phyloP scores from a whole-genome alignment of 345 rosid genomes.

The Boechera stricta region DNA sequence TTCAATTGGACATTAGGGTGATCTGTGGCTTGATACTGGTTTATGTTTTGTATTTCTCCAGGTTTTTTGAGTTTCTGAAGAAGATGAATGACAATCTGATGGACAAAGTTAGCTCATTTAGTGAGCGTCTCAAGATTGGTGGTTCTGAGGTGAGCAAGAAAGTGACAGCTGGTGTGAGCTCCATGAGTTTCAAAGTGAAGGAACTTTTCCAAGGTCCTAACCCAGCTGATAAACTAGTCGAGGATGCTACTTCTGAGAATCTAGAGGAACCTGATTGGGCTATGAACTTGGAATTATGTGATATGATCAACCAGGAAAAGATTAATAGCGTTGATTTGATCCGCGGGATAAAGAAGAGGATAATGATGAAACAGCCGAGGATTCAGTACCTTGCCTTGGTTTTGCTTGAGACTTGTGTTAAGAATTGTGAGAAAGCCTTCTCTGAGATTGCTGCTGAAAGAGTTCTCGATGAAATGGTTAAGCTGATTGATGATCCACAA shows the following conservation, averaged over 20 bases:
- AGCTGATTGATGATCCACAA: slow-evolving; percentile 91
- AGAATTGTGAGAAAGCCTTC: slow-evolving; percentile 95
- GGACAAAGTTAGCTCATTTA: slow-evolving; percentile 86
- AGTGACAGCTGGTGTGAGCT: slow-evolving; percentile 82
- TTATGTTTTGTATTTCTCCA: slow-evolving; percentile 4
- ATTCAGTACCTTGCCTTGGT: slow-evolving; percentile 85
- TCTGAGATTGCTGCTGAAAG: slow-evolving; percentile 96
- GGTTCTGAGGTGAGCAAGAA: slow-evolving; percentile 81
- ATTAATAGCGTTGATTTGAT: slow-evolving; percentile 79
- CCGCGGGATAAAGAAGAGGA: slow-evolving; percentile 81
- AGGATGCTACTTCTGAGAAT: slow-evolving; percentile 82
- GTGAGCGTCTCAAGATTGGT: slow-evolving; percentile 90
- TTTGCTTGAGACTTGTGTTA: slow-evolving; percentile 84
- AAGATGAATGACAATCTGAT: slow-evolving; percentile 84
- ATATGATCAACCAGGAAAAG: slow-evolving; percentile 86
- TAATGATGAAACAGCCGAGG: slow-evolving; percentile 75
- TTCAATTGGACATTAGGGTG: neutral
- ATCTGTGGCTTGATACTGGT: neutral
- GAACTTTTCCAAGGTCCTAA: slow-evolving; percentile 94
- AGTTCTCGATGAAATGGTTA: slow-evolving; percentile 96
- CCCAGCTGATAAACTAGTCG: slow-evolving; percentile 82
- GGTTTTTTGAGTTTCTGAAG: slow-evolving; percentile 27
- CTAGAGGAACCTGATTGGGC: slow-evolving; percentile 97
- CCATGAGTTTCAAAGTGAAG: slow-evolving; percentile 89
- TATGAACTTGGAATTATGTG: slow-evolving; percentile 85